Conservation (phyloP, 2,329 filamentous ascomycete species). For the Ophiognomonia clavigignenti-juglandacearum region DNA sequence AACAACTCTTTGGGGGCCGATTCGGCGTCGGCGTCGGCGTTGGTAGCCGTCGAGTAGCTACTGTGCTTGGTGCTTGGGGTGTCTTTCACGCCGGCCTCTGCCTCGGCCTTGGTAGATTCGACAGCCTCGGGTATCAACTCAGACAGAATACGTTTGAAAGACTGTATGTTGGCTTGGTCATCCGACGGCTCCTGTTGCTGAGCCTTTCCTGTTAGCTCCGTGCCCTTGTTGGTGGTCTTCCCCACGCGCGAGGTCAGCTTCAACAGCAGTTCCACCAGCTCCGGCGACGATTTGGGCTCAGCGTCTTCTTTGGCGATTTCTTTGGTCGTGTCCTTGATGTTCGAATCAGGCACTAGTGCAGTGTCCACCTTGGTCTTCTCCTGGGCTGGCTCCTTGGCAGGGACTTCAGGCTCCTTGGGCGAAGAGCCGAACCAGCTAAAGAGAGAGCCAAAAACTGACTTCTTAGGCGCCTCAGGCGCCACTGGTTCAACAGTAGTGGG, state of each 20-base stretch:
- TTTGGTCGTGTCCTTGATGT: slow-evolving; percentile 7
- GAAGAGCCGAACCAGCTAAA: slow-evolving; percentile 9
- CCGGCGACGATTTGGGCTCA: slow-evolving; percentile 14
- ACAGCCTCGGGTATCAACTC: slow-evolving; percentile 35
- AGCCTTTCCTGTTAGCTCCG: slow-evolving; percentile 17
- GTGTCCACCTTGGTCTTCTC: background rate
- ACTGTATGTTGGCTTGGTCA: slow-evolving; percentile 35
- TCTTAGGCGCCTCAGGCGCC: background rate
- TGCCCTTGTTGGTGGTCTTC: slow-evolving; percentile 18
- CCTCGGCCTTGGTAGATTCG: slow-evolving; percentile 1
- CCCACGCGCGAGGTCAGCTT: slow-evolving; percentile 44
- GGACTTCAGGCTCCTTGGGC: background rate
- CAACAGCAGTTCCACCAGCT: slow-evolving; percentile 46
- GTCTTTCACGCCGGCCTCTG: background rate
- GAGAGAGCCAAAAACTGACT: slow-evolving; percentile 8
- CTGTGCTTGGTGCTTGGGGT: background rate
- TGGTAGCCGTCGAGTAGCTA: background rate
- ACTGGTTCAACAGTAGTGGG: background rate
- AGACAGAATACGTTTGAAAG: slow-evolving; percentile 47
- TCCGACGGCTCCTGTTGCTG: slow-evolving; percentile 20
- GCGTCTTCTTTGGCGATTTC: slow-evolving; percentile 9
- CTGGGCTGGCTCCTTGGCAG: background rate
- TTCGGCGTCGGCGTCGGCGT: background rate
- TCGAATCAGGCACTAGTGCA: background rate
- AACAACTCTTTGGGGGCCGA: slow-evolving; percentile 36